A percentile compares a stretch with the other conserved stretches of the same genome.
Evolutionary conservation across 2,329 filamentous ascomycete genomes (phyloP).

Genomic region (Diplocarpon rosae): DNA sequence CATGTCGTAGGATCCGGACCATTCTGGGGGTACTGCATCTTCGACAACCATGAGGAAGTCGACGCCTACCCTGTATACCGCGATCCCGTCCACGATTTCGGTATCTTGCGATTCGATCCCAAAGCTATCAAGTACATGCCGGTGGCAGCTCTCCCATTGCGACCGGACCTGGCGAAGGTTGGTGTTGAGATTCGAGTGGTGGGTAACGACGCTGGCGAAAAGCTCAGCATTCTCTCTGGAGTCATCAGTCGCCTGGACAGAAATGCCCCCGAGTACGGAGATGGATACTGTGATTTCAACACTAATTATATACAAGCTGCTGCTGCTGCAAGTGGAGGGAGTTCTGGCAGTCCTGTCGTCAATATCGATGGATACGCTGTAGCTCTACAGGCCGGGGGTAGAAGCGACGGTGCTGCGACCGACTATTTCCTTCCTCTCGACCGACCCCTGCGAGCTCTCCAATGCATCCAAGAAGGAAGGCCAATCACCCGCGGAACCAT

Average conservation of each 20-base stretch:
- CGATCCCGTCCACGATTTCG: conserved; percentile 97
- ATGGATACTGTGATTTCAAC: conserved; percentile 97
- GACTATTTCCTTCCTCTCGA: conserved; percentile 96
- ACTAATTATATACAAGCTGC: conserved; percentile 95
- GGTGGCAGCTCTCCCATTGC: conserved; percentile 65
- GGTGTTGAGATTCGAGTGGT: conserved; percentile 94
- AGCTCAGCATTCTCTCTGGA: conserved; percentile 92
- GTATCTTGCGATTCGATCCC: conserved; percentile 91
- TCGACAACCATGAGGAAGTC: conserved; percentile 96
- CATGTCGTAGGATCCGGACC: conserved; percentile 93
- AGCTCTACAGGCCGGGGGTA: conserved; percentile 84
- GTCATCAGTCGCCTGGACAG: conserved; percentile 93
- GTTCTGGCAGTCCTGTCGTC: conserved; percentile 95
- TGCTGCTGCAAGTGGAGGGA: conserved; percentile 89
- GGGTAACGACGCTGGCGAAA: conserved; percentile 96
- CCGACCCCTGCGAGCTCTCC: conserved; percentile 73
- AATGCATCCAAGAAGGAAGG: conserved; percentile 68
- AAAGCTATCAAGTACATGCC: conserved; percentile 97
- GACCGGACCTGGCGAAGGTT: conserved; percentile 80
- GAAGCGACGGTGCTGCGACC: conserved; percentile 88
- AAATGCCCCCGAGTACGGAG: conserved; percentile 95
- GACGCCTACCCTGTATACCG: conserved; percentile 95
- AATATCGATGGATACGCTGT: conserved; percentile 89
- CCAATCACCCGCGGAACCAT: conserved; percentile 87
- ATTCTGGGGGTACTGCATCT: conserved; percentile 97